Base-by-base conservation (phyloP, 208 protist species). In the Crithidia bombi region DNA sequence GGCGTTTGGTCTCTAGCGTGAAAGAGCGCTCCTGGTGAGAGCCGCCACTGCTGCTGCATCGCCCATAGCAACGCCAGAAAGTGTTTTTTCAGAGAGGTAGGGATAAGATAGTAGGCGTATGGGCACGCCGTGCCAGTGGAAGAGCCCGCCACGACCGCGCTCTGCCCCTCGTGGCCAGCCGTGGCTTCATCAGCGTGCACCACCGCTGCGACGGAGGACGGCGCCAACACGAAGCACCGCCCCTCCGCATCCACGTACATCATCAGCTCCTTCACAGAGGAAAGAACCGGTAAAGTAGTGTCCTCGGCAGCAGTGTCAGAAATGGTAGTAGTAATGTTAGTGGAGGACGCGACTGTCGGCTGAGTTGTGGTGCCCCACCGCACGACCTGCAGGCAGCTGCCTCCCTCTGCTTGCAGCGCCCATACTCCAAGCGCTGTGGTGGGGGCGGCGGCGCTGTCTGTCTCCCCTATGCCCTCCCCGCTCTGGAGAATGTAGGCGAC, bases 101-200 rank as follows among this genome's bases (percentile, higher is more conserved):
- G 71, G 36, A 76, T 66, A n/a, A 76, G 44, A 62, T 64, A 76
- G 41, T 70, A 76, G 28, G 59, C 63, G 23, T 12, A 28, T 1
- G 52, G 30, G 3, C 9, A 9, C n/a, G n/a, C n/a, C n/a, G n/a
- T n/a, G n/a, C n/a, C n/a, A n/a, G n/a, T n/a, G n/a, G n/a, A n/a
- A n/a, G n/a, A n/a, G n/a, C n/a, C n/a, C n/a, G n/a, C n/a, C n/a
- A n/a, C n/a, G n/a, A n/a, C n/a, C n/a, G n/a, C n/a, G n/a, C n/a
- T n/a, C n/a, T n/a, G n/a, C n/a, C n/a, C n/a, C 10, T 44, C 65
- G 12, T 7, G 46, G 33, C 12, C 47, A 15, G 15, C 43, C 17
- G 56, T 47, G 17, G 44, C 33, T n/a, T 26, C 47, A 7, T 21
- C 36, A 6, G 7, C 32, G 2, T 38, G 38, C 12, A 63, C 56